Base-by-base conservation (phyloP, 805 yeast genomes). In the Teunomyces gatunensis region DNA sequence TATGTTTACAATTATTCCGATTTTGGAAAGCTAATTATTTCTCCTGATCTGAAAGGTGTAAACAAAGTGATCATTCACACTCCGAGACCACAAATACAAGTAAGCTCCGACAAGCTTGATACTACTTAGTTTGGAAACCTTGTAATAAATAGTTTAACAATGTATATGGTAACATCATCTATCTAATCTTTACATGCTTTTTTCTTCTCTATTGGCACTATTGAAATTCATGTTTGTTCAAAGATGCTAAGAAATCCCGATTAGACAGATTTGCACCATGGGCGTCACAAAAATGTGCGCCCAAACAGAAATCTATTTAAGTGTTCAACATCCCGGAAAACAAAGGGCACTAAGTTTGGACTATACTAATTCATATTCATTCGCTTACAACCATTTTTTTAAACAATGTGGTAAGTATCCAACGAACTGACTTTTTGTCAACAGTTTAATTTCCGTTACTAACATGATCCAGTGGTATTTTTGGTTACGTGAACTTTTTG, bases 401-500 rank as follows among this genome's bases (percentile, higher is more conserved):
- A 15, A 15, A 42, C 20, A 18, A 42, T 42, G 45, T 42, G 45
- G 45, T 42, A 32, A 13, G 43, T 25, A 39, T 12, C 15, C 15
- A 11, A 12, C 12, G 6, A 18, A 15, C 29, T 7, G 4, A 9
- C 7, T 2, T 25, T 25, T 25, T 3, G 4, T 7, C 27, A 7
- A 25, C 11, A 9, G 11, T 25, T 25, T 25, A 23, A 23, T 23
- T 23, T 23, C 25, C 25, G 25, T 13, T 43, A 11, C 54, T 59
- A 46, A 25, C 42, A 13, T 20, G 18, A 20, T 21, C 27, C 48
- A 68, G 99, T 81, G 99, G 99, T 68, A 94, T 94, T 67, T 94
- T 94, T 71, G 99, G 99, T 56, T 94, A 94, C 73, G 91, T 94
- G 59, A 94, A 94, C 79, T 94, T 88, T 69, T 79, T 92, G 65